phyloP scores from a whole-genome alignment of 306 rosid species.

The Cucurbita maxima region DNA sequence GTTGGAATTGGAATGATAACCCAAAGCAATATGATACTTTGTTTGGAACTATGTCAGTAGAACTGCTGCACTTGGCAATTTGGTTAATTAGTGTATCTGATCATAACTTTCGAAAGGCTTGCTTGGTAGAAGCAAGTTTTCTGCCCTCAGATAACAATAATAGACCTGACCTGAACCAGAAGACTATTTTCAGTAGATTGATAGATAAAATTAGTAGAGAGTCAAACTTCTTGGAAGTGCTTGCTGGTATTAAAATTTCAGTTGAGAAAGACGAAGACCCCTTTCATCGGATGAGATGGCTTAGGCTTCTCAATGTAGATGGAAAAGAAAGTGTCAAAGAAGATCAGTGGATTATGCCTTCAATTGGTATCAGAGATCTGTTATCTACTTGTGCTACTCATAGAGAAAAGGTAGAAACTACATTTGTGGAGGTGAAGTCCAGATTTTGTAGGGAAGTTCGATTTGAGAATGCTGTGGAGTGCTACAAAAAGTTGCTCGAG shows the following conservation, averaged over 20 bases:
- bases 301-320: conserved; percentile 23
- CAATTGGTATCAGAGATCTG: conserved; percentile 20
- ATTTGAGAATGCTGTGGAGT: conserved; percentile 38
- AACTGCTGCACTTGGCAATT: conserved; percentile 54
- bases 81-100: conserved; percentile 35
- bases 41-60: conserved; percentile 18
- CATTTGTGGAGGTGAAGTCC: conserved; percentile 38
- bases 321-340: conserved; percentile 13
- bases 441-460: conserved; percentile 45
- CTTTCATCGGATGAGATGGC: conserved; percentile 50
- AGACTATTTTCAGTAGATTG: conserved; percentile 23
- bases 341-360: conserved; percentile 19
- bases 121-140: conserved; percentile 43
- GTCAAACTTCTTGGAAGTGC: conserved; percentile 37
- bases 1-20: conserved; percentile 59
- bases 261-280: conserved; percentile 49
- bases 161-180: conserved; percentile 32
- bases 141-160: conserved; percentile 19
- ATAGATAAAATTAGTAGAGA: conserved; percentile 34
- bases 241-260: conserved; percentile 31
- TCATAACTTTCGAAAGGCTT: conserved; percentile 56
- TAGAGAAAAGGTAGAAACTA: conserved; percentile 34
- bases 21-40: conserved; percentile 14
- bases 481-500: conserved; percentile 40
- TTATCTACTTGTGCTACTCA: conserved; percentile 17